Evolutionary conservation across 2,329 filamentous ascomycete genomes (phyloP), one percentile per base, ranked within the genome.

Genomic region (Aureobasidium zeae): DNA sequence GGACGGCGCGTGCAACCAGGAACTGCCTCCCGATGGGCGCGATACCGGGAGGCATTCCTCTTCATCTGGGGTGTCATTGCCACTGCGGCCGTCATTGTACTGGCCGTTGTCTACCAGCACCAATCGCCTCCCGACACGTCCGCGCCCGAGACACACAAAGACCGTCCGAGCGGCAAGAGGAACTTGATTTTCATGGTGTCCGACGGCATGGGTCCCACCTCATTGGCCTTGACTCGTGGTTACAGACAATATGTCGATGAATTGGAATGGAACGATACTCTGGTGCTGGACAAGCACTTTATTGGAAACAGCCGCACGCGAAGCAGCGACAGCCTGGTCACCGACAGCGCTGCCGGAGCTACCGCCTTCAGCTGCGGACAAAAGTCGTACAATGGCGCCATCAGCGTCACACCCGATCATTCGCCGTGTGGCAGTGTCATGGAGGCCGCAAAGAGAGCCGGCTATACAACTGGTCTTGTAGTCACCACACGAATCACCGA

Each of bases 181-280:
- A 98, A 96, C 64, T 72, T 98, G 42, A 82, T 98, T 55, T 96
- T 98, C 70, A 98, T 98, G 91, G 89, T 98, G 26, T 94, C 86
- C 1, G 91, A 98, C 62, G 91, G 91, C 57, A 98, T 98, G 91
- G 91, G 91, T 0, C 91, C 91, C 6, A 86, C 91, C 7, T 89
- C 86, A 54, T 72, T 98, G 43, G 83, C 83, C 19, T 65, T 98
- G 60, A 94, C 91, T 5, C 76, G 91, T 45, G 84, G 80, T 58
- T 98, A 83, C 67, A 79, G 84, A 52, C 91, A 98, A 63, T 76
- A 81, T 53, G 72, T 80, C 44, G 74, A 84, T 28, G 77, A 73
- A 4, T 71, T 93, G n/a, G 80, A 85, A 1, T 75, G 75, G 52
- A 75, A 81, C 55, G 79, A 94, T 55, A 79, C 80, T 13, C 72